Percentiles rank a stretch among this genome's conserved stretches.
Conservation (phyloP, 2,329 filamentous ascomycete genomes). For the Fusarium mundagurra region DNA sequence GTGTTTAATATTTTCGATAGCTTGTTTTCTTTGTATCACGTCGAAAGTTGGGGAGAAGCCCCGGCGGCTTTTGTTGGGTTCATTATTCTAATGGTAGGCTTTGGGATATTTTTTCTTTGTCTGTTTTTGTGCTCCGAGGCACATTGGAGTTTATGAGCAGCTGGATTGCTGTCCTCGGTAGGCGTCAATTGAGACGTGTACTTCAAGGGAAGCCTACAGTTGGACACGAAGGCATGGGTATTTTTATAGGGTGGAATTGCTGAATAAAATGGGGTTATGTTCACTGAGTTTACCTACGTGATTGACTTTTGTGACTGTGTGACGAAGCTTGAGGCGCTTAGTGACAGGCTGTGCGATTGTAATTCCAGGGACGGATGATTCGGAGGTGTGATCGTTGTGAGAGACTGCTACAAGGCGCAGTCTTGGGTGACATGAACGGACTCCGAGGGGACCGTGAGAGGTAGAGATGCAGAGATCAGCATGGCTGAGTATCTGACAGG, state of each 20-base stretch:
- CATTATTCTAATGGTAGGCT: conserved; percentile 37
- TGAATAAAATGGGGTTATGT: conserved; percentile 31
- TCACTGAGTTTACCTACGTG: neutral
- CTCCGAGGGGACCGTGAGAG: neutral
- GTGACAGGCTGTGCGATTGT: neutral
- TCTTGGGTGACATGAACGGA: conserved; percentile 7
- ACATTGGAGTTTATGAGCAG: conserved; percentile 38
- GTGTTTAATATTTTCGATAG: conserved; percentile 39
- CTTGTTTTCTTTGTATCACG: conserved; percentile 35
- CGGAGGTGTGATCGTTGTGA: neutral
- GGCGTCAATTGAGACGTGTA: conserved; percentile 26
- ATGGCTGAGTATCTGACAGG: neutral
- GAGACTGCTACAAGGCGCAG: conserved; percentile 9
- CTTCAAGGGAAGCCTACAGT: conserved; percentile 30
- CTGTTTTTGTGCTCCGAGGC: conserved; percentile 20
- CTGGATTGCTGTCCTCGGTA: conserved; percentile 30
- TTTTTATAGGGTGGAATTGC: conserved; percentile 25
- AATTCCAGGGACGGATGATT: neutral
- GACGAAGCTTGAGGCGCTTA: neutral
- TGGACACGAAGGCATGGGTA: conserved; percentile 37
- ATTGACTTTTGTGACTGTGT: neutral
- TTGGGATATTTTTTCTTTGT: conserved; percentile 13
- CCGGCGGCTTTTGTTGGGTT: conserved; percentile 47
- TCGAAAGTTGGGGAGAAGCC: conserved; percentile 44
- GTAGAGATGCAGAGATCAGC: neutral